Evolutionary conservation across 257 asterid genomes (phyloP).

Genomic region (Nicotiana noctiflora): DNA sequence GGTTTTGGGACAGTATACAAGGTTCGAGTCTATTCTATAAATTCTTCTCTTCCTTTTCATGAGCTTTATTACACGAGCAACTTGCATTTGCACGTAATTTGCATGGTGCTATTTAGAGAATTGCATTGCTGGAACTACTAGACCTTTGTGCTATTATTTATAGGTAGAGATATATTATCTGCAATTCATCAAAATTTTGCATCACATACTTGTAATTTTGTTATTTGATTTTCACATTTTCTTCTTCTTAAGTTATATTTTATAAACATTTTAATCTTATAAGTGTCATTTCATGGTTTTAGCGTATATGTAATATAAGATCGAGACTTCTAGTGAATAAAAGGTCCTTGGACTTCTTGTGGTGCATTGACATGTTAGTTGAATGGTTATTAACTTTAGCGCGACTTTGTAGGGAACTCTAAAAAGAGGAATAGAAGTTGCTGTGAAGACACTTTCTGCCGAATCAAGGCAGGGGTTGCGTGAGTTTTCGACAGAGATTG

Average conservation of each 20-base stretch:
- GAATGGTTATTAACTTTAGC: constrained; percentile 15
- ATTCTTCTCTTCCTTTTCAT: neutral
- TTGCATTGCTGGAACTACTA: neutral
- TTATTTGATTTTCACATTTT: neutral
- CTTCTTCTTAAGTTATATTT: neutral
- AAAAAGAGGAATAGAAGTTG: constrained; percentile 50
- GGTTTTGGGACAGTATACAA: constrained; percentile 91
- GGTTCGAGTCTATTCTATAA: constrained; percentile 34
- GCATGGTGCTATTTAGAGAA: neutral
- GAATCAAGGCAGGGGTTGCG: constrained; percentile 76
- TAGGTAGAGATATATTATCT: neutral
- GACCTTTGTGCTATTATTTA: neutral
- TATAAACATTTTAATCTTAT: neutral
- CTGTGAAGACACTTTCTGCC: constrained; percentile 72
- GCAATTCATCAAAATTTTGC: neutral
- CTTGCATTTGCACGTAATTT: neutral
- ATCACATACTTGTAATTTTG: neutral
- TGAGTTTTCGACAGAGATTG: constrained; percentile 81
- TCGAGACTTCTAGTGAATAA: neutral
- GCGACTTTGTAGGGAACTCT: constrained; percentile 60
- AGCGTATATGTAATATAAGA: neutral
- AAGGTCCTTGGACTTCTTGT: neutral
- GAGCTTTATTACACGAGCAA: constrained; percentile 2
- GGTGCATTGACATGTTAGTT: neutral
- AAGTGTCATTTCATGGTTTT: neutral